Percentiles rank a stretch among this genome's conserved stretches.
These are phyloP conservation scores for Clarireedia hainanense DNA, from an alignment of 2,329 filamentous ascomycete species.

Conservation along the genomic window DNA sequence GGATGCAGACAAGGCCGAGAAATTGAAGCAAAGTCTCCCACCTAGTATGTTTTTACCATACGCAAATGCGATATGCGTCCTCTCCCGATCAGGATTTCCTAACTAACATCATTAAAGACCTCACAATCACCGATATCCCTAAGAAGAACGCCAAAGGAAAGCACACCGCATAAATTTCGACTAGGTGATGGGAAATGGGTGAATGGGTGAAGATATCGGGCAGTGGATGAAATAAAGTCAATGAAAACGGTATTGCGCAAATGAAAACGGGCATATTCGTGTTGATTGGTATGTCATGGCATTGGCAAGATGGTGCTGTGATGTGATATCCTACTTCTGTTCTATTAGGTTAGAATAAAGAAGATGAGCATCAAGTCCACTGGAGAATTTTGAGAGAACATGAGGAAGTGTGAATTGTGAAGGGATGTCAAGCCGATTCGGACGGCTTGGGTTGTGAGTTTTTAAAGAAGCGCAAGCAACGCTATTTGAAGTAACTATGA, in stretches of 20 bases:
- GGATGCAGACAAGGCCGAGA: slow-evolving; percentile 99
- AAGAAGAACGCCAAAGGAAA: slow-evolving; percentile 48
- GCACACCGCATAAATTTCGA: slow-evolving; percentile 24
- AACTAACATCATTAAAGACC: slow-evolving; percentile 33
- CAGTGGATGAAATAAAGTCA: slow-evolving; percentile 8
- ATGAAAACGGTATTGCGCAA: slow-evolving; percentile 3
- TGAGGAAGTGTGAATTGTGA: too few relatives aligned
- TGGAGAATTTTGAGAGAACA: too few relatives aligned
- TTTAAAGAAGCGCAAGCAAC: too few relatives aligned
- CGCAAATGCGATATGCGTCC: too few relatives aligned
- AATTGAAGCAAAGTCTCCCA: slow-evolving; percentile 98
- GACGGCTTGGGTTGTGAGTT: too few relatives aligned
- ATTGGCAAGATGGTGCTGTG: not conserved
- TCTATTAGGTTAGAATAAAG: not conserved
- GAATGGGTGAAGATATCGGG: slow-evolving; percentile 1
- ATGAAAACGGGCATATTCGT: slow-evolving; percentile 3
- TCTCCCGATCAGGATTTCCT: too few relatives aligned
- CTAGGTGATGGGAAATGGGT: not conserved
- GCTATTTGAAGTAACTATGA: too few relatives aligned
- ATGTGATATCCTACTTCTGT: slow-evolving; percentile 2
- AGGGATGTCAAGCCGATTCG: too few relatives aligned
- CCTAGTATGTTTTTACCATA: slow-evolving; percentile 62
- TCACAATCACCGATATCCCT: slow-evolving; percentile 51
- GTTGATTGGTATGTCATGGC: not conserved
- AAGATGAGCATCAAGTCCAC: not conserved